Evolutionary conservation across 805 yeast genomes (phyloP).

Genomic region (Osmozyma mogii): DNA sequence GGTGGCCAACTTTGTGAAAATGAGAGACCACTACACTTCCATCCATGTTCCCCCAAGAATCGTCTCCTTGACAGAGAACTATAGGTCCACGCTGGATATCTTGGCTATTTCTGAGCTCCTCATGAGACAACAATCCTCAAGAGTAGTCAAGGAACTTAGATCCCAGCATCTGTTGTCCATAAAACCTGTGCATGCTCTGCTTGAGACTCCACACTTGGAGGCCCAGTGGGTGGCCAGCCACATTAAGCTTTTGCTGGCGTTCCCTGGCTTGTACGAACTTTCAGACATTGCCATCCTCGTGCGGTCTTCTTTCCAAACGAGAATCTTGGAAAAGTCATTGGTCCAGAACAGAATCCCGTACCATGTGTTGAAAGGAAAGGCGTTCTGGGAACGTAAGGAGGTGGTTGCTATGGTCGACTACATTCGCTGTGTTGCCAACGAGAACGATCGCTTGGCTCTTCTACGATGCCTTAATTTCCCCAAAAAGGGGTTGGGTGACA

Average conservation of each 20-base stretch:
- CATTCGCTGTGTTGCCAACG: slow-evolving; percentile 52
- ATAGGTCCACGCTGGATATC: slow-evolving; percentile 69
- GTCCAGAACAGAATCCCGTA: slow-evolving; percentile 53
- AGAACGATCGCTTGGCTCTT: slow-evolving; percentile 53
- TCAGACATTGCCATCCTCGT: slow-evolving; percentile 70
- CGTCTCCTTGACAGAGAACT: slow-evolving; percentile 57
- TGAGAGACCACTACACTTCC: slow-evolving; percentile 36
- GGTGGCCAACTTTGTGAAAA: slow-evolving; percentile 51
- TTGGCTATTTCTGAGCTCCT: slow-evolving; percentile 55
- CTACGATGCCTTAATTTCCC: slow-evolving; percentile 53
- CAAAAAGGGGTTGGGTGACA: slow-evolving; percentile 59
- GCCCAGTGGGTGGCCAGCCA: slow-evolving; percentile 52
- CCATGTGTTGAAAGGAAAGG: slow-evolving; percentile 58
- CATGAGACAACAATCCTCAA: slow-evolving; percentile 50
- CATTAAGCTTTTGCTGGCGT: slow-evolving; percentile 37
- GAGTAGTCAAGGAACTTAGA: slow-evolving; percentile 35
- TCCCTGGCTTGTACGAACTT: slow-evolving; percentile 38
- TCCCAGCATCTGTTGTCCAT: slow-evolving; percentile 39
- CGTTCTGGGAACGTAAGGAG: slow-evolving; percentile 76
- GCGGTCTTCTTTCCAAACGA: slow-evolving; percentile 54
- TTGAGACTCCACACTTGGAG: slow-evolving; percentile 42
- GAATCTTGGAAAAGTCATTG: slow-evolving; percentile 58
- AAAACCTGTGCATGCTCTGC: slow-evolving; percentile 39
- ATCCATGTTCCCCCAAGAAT: slow-evolving; percentile 15
- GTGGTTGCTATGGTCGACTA: slow-evolving; percentile 56